Base-by-base conservation (phyloP, 2,329 filamentous ascomycete species). In the Fusarium torulosum region DNA sequence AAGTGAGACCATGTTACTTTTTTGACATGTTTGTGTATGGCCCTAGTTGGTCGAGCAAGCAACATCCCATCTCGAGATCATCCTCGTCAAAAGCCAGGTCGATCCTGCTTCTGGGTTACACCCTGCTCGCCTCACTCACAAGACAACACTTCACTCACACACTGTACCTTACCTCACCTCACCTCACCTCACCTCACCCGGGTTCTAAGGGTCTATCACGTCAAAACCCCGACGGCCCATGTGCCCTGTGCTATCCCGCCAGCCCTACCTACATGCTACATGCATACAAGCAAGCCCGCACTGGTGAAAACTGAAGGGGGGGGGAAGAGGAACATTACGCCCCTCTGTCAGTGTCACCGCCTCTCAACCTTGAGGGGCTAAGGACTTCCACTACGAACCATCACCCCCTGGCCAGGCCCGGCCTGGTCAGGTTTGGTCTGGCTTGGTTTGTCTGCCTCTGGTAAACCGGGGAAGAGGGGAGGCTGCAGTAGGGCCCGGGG, bases 401-500 rank as follows among this genome's bases (percentile, higher is more conserved):
- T n/a, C 40, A 55, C 63, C 53, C 56, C 60, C 49, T 46, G 27
- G 38, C 33, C 45, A 6, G 27, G 27, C 33, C 25, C 40, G 42
- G 27, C 42, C 49, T 42, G 49, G 49, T 19, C 23, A n/a, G n/a
- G n/a, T n/a, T n/a, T 29, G 25, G 25, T 9, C 25, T 27, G 27
- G 27, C 11, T 10, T 29, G 27, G 27, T 29, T 29, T 29, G 27
- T 29, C 17, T 20, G 27, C 29, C 31, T 23, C 46, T 41, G 43
- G 45, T 33, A 58, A 53, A 33, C 54, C 54, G 46, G 63, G 63
- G 57, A 67, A 67, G 53, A 60, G 65, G 50, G 50, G 59, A 59
- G 21, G 23, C 38, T 59, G 66, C 66, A 69, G 66, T 69, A 69
- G 66, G 52, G 49, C 66, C 61, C 64, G 64, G 59, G 45, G 59